Conservation (phyloP, 2,329 filamentous ascomycete genomes). For the Claviceps africana region DNA sequence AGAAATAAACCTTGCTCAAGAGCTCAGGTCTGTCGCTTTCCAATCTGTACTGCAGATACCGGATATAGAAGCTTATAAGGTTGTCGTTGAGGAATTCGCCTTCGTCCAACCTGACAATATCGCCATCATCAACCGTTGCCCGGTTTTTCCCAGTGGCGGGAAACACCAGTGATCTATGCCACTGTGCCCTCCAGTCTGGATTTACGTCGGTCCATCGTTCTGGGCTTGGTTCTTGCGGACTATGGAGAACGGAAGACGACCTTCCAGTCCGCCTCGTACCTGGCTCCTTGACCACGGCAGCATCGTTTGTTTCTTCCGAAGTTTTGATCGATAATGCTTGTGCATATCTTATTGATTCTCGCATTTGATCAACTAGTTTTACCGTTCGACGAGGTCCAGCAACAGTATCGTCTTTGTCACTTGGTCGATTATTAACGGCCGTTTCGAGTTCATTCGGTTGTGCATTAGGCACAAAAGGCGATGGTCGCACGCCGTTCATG, state of each 20-base stretch:
- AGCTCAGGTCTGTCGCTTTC: constrained; percentile 40
- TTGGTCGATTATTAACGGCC: not conserved
- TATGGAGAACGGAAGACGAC: constrained; percentile 8
- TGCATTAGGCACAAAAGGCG: not conserved
- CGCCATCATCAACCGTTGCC: constrained; percentile 54
- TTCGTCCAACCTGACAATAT: constrained; percentile 66
- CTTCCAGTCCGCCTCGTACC: constrained; percentile 14
- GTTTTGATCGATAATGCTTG: not conserved
- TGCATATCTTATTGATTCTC: not conserved
- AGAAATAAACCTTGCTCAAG: constrained; percentile 61
- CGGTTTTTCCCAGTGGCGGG: constrained; percentile 43
- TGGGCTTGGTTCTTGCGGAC: constrained; percentile 7
- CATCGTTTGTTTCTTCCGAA: not conserved
- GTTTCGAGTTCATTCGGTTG: not conserved
- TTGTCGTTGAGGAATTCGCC: constrained; percentile 87
- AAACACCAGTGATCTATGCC: constrained; percentile 48
- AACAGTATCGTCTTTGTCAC: not conserved
- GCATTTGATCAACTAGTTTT: constrained; percentile 1
- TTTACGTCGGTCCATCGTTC: constrained; percentile 37
- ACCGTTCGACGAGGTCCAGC: not conserved
- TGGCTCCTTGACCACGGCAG: constrained; percentile 1
- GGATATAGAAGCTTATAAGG: constrained; percentile 75
- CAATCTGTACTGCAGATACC: constrained; percentile 51
- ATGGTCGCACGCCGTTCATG: not conserved
- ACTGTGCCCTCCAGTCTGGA: constrained; percentile 35